phyloP scores from a whole-genome alignment of 805 yeast species.

The Saccharomycopsis sp. region DNA sequence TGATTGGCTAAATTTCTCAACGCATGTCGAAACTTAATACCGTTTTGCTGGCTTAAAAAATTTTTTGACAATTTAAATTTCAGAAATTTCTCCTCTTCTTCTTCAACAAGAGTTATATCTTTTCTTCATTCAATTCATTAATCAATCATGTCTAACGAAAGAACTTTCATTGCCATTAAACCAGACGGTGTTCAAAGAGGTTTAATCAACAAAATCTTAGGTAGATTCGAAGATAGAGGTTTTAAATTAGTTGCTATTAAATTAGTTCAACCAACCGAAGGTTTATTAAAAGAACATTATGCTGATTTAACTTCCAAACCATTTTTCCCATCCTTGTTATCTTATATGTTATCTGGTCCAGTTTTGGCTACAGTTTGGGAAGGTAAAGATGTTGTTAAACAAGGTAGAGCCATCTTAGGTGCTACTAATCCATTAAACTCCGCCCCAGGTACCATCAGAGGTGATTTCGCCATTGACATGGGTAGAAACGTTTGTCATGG shows the following conservation, averaged over 20 bases:
- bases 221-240: slow-evolving; percentile 95
- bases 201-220: slow-evolving; percentile 75
- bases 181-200: slow-evolving; percentile 99
- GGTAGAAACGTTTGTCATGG: slow-evolving; percentile 99
- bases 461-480: slow-evolving; percentile 96
- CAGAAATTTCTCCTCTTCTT: too few relatives aligned
- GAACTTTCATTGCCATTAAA: slow-evolving; percentile 86
- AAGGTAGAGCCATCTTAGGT: slow-evolving; percentile 95
- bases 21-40: too few relatives aligned
- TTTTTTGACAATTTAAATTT: too few relatives aligned
- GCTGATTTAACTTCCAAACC: slow-evolving; percentile 92
- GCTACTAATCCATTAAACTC: slow-evolving; percentile 97
- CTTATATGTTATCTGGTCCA: slow-evolving; percentile 98
- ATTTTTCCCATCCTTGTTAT: slow-evolving; percentile 93
- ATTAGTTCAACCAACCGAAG: slow-evolving; percentile 79
- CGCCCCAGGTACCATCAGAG: slow-evolving; percentile 99
- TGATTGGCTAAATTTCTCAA: too few relatives aligned
- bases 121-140: background rate
- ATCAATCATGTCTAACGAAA: slow-evolving; percentile 35
- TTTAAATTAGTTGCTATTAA: slow-evolving; percentile 95
- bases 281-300: slow-evolving; percentile 86
- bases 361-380: slow-evolving; percentile 99
- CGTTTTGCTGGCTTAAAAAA: too few relatives aligned
- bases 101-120: too few relatives aligned
- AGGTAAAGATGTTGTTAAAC: slow-evolving; percentile 99